A percentile compares a stretch with the other conserved stretches of the same genome.
phyloP scores from a whole-genome alignment of 257 asterid genomes.

The Nicotiana obtusifolia region DNA sequence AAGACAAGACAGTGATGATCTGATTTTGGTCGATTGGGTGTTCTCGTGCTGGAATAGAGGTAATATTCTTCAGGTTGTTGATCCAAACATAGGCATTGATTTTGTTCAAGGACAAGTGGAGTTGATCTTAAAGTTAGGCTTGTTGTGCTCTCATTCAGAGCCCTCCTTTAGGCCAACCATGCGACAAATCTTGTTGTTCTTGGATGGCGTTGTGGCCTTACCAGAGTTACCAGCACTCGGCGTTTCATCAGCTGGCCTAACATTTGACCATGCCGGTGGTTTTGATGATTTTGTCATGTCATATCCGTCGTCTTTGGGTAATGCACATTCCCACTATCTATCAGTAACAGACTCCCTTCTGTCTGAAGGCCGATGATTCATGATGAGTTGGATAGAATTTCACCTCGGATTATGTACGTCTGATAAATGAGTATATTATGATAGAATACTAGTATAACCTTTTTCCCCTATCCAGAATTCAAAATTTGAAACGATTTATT shows the following conservation, averaged over 20 bases:
- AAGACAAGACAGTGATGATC: slow-evolving; percentile 16
- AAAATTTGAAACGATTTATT: neutral
- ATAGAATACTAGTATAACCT: neutral
- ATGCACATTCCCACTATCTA: slow-evolving; percentile 14
- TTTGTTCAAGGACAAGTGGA: slow-evolving; percentile 34
- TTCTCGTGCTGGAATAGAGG: slow-evolving; percentile 38
- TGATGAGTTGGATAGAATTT: neutral
- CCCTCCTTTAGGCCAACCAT: slow-evolving; percentile 43
- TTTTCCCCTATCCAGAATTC: neutral
- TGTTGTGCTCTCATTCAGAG: slow-evolving; percentile 43
- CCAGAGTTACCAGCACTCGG: slow-evolving; percentile 40
- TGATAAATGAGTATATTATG: neutral
- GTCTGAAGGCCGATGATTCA: slow-evolving; percentile 36
- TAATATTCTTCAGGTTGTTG: slow-evolving; percentile 36
- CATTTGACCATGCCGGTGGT: slow-evolving; percentile 20
- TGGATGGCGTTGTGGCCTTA: slow-evolving; percentile 35
- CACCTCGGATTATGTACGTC: neutral
- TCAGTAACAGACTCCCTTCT: slow-evolving; percentile 29
- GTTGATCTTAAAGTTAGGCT: slow-evolving; percentile 48
- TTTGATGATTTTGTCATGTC: slow-evolving; percentile 37
- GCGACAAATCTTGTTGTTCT: slow-evolving; percentile 36
- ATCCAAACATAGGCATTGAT: slow-evolving; percentile 32
- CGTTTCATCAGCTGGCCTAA: slow-evolving; percentile 14
- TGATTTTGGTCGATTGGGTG: slow-evolving; percentile 51
- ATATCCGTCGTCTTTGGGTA: slow-evolving; percentile 18